phyloP scores from a whole-genome alignment of 305 asterid species.

The Plantago coronopus region DNA sequence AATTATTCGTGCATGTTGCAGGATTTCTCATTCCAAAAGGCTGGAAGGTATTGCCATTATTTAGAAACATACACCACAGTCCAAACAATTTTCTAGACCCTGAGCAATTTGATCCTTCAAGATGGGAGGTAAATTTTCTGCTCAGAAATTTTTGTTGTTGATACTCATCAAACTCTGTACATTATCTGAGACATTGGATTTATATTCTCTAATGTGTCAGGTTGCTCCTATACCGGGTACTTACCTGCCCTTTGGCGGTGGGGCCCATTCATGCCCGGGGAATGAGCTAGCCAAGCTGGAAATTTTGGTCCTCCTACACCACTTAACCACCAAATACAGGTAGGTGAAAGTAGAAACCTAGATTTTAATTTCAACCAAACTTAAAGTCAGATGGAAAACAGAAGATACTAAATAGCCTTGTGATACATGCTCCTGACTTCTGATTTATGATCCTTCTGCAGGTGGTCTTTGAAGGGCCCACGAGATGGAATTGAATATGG shows the following conservation, averaged over 20 bases:
- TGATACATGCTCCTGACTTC: conserved; percentile 17
- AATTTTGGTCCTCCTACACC: conserved; percentile 75
- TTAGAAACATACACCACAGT: conserved; percentile 85
- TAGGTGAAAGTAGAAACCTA: conserved; percentile 28
- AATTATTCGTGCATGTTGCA: conserved; percentile 24
- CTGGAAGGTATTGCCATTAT: conserved; percentile 90
- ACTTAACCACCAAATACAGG: conserved; percentile 87
- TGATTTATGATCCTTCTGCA: conserved; percentile 40
- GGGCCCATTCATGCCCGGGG: conserved; percentile 89
- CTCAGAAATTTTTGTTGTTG: not conserved
- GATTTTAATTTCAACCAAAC: conserved; percentile 8
- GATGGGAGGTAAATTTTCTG: conserved; percentile 67
- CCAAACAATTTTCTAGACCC: conserved; percentile 87
- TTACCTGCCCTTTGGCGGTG: conserved; percentile 92
- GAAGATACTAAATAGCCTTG: conserved; percentile 32
- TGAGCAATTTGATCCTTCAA: conserved; percentile 87
- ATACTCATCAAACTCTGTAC: not conserved
- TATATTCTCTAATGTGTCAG: conserved; percentile 34
- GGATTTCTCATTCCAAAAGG: conserved; percentile 87
- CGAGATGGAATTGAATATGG: conserved; percentile 89
- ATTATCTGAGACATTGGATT: conserved; percentile 18
- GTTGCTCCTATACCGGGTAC: conserved; percentile 76
- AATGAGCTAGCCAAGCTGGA: conserved; percentile 91
- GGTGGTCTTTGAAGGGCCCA: conserved; percentile 90
- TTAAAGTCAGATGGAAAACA: conserved; percentile 8